Conservation (phyloP, 2,329 filamentous ascomycete species). For the Xylariaceae sp. region DNA sequence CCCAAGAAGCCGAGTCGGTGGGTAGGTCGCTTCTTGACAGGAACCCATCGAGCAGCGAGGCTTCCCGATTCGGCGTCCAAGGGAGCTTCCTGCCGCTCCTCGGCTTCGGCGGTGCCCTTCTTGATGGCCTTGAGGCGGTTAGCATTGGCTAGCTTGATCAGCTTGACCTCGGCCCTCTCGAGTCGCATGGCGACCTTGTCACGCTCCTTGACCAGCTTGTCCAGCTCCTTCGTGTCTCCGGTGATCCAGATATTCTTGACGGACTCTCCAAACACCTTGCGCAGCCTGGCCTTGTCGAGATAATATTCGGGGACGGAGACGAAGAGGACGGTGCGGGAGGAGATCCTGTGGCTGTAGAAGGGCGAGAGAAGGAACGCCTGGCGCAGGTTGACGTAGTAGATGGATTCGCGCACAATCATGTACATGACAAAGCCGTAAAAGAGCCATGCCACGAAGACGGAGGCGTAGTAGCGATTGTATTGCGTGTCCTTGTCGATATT, state of each 20-base stretch:
- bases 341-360: slow-evolving; percentile 76
- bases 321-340: slow-evolving; percentile 85
- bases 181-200: slow-evolving; percentile 75
- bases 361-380: slow-evolving; percentile 89
- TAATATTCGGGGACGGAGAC: slow-evolving; percentile 77
- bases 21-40: slow-evolving; percentile 66
- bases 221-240: slow-evolving; percentile 69
- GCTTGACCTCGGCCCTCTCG: slow-evolving; percentile 78
- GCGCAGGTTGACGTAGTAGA: slow-evolving; percentile 88
- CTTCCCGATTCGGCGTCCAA: slow-evolving; percentile 63
- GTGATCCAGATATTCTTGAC: slow-evolving; percentile 83
- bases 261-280: slow-evolving; percentile 73
- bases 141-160: slow-evolving; percentile 74
- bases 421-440: slow-evolving; percentile 87
- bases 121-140: slow-evolving; percentile 63
- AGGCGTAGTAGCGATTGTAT: slow-evolving; percentile 70
- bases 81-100: slow-evolving; percentile 42
- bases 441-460: slow-evolving; percentile 72
- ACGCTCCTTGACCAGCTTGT: slow-evolving; percentile 75
- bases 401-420: slow-evolving; percentile 77
- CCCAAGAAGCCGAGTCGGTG: slow-evolving; percentile 65
- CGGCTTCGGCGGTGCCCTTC: slow-evolving; percentile 41
- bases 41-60: slow-evolving; percentile 69
- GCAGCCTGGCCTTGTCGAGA: slow-evolving; percentile 68
- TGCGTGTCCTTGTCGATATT: slow-evolving; percentile 57